These are phyloP conservation scores for Vicia villosa DNA, from an alignment of 306 rosid species.

Conservation along the genomic window DNA sequence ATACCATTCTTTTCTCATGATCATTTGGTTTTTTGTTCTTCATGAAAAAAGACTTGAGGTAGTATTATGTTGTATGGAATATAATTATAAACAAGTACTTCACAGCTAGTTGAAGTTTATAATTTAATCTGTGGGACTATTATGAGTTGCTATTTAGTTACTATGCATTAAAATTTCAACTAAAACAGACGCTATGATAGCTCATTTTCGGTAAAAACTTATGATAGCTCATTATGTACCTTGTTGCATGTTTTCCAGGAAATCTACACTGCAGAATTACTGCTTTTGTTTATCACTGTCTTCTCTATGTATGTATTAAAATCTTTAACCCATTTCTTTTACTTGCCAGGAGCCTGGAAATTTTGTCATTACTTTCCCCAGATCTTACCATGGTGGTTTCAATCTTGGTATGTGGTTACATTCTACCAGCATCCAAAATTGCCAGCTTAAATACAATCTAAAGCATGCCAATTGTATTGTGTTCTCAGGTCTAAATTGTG, in stretches of 20 bases:
- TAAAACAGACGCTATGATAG: neutral
- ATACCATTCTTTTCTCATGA: neutral
- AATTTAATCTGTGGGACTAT: slow-evolving; percentile 7
- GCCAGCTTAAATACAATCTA: slow-evolving; percentile 29
- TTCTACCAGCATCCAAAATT: slow-evolving; percentile 35
- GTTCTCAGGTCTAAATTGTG: slow-evolving; percentile 88
- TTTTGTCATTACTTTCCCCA: slow-evolving; percentile 95
- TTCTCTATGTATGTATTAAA: slow-evolving; percentile 28
- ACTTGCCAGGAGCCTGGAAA: slow-evolving; percentile 89
- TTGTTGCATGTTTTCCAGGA: slow-evolving; percentile 30
- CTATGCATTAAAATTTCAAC: slow-evolving; percentile 22
- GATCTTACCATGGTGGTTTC: slow-evolving; percentile 96
- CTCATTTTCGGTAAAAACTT: slow-evolving; percentile 17
- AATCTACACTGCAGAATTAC: slow-evolving; percentile 21
- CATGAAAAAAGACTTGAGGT: neutral
- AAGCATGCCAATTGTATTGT: slow-evolving; percentile 29
- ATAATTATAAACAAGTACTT: slow-evolving; percentile 26
- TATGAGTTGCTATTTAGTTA: slow-evolving; percentile 20
- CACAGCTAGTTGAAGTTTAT: slow-evolving; percentile 10
- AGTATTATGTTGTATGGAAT: neutral
- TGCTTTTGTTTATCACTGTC: slow-evolving; percentile 27
- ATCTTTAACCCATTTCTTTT: slow-evolving; percentile 31
- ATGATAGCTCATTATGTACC: slow-evolving; percentile 10
- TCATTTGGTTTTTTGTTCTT: neutral
- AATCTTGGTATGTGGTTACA: slow-evolving; percentile 71